phyloP scores from a whole-genome alignment of 345 rosid genomes.

The Hibiscus tridactylites region DNA sequence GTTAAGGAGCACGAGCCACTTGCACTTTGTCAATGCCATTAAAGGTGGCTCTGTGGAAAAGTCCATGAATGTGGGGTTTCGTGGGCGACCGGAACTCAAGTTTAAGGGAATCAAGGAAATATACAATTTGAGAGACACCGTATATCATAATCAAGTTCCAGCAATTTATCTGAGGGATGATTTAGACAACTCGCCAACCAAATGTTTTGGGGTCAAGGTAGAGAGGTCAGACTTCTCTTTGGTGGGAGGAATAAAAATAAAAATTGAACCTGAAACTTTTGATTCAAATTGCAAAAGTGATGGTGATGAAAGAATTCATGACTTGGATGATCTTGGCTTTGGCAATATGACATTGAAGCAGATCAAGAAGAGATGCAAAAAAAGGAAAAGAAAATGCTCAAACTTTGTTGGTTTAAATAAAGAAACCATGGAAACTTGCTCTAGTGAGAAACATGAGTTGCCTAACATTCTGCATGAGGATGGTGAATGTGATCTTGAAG shows the following conservation, averaged over 20 bases:
- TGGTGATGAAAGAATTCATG: constrained; percentile 12
- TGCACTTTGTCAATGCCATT: constrained; percentile 39
- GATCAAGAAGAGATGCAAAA: constrained; percentile 42
- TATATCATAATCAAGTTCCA: constrained; percentile 11
- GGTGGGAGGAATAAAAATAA: constrained; percentile 8
- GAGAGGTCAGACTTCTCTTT: constrained; percentile 11
- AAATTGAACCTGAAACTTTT: constrained; percentile 18
- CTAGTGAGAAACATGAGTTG: constrained; percentile 15
- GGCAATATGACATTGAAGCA: constrained; percentile 41
- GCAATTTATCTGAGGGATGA: constrained; percentile 22
- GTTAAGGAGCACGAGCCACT: constrained; percentile 38
- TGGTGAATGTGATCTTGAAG: constrained; percentile 39
- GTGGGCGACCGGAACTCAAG: constrained; percentile 38
- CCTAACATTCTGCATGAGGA: constrained; percentile 14
- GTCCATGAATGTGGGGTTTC: constrained; percentile 26
- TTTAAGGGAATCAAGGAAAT: constrained; percentile 42
- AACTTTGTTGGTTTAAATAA: constrained; percentile 2
- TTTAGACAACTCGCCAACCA: constrained; percentile 15
- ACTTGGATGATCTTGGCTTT: constrained; percentile 24
- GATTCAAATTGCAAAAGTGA: not conserved
- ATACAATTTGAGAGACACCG: constrained; percentile 20
- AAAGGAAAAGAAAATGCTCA: constrained; percentile 45
- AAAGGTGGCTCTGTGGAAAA: constrained; percentile 29
- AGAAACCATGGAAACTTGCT: constrained; percentile 13
- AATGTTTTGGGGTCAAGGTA: constrained; percentile 15